These are phyloP conservation scores for Geranomyces variabilis DNA, from an alignment of 192 early-diverging fungal genomes.

Conservation along the genomic window DNA sequence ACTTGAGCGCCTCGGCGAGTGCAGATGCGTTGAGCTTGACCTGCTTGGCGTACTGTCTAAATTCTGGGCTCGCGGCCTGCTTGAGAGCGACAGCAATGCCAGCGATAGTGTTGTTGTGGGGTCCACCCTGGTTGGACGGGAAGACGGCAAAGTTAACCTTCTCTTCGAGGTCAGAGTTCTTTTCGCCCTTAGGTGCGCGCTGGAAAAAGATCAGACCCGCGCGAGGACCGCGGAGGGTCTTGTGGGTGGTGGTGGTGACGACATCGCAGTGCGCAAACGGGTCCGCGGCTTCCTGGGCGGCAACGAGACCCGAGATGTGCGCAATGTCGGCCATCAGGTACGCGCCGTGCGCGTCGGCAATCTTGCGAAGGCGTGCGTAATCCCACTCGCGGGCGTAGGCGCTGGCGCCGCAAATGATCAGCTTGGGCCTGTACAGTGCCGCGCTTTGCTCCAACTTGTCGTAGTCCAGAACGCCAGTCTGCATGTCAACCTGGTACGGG, in stretches of 20 bases:
- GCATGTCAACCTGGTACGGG: constrained; percentile 92
- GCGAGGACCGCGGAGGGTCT: constrained; percentile 98
- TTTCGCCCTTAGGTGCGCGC: constrained; percentile 73
- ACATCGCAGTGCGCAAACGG: constrained; percentile 99
- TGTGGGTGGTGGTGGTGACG: constrained; percentile 99
- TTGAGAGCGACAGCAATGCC: constrained; percentile 96
- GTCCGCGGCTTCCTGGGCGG: constrained; percentile 83
- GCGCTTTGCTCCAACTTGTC: constrained; percentile 93
- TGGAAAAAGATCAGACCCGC: constrained; percentile 99
- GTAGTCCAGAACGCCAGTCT: constrained; percentile 92
- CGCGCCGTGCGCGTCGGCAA: constrained; percentile 94
- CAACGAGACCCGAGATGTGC: constrained; percentile 96
- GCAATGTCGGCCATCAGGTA: constrained; percentile 99
- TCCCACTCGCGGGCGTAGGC: constrained; percentile 99
- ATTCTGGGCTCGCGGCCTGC: constrained; percentile 93
- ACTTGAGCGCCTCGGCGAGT: constrained; percentile 75
- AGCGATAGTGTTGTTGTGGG: constrained; percentile 99
- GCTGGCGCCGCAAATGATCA: constrained; percentile 97
- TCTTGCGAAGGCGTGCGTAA: constrained; percentile 91
- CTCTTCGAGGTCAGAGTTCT: constrained; percentile 79
- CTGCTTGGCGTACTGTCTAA: constrained; percentile 92
- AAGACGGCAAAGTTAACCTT: constrained; percentile 99
- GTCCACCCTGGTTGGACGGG: constrained; percentile 99
- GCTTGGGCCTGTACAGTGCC: constrained; percentile 93
- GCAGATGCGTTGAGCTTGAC: constrained; percentile 92